Evolutionary conservation across 2,329 filamentous ascomycete genomes (phyloP).

Genomic region (Arthrocladium fulminans): DNA sequence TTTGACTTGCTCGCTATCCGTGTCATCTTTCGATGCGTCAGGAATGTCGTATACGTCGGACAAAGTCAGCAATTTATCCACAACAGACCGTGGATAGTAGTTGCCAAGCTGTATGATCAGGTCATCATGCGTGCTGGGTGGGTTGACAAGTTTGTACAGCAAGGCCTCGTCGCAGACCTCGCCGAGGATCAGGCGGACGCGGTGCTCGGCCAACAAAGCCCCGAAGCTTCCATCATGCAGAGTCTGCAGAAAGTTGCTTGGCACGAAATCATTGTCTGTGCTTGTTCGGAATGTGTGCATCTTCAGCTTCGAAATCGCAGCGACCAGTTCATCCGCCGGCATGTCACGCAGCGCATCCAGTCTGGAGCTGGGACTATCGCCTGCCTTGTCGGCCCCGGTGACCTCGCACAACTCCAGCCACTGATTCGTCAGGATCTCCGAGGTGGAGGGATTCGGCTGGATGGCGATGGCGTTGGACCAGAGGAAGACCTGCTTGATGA

Average conservation of each 20-base stretch:
- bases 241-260: slow-evolving; percentile 32
- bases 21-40: slow-evolving; percentile 19
- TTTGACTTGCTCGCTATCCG: slow-evolving; percentile 21
- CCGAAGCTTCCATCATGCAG: slow-evolving; percentile 32
- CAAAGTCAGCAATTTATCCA: slow-evolving; percentile 29
- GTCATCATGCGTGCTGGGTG: slow-evolving; percentile 29
- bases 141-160: slow-evolving; percentile 35
- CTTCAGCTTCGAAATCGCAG: slow-evolving; percentile 31
- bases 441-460: slow-evolving; percentile 32
- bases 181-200: slow-evolving; percentile 34
- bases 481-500: slow-evolving; percentile 35
- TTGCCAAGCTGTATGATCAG: slow-evolving; percentile 34
- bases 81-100: slow-evolving; percentile 36
- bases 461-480: slow-evolving; percentile 40
- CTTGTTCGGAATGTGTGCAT: slow-evolving; percentile 41
- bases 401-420: slow-evolving; percentile 37
- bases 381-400: slow-evolving; percentile 25
- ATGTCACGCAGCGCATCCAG: slow-evolving; percentile 29
- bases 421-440: slow-evolving; percentile 31
- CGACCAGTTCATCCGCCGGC: slow-evolving; percentile 27
- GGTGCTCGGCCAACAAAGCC: slow-evolving; percentile 29
- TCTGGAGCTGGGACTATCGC: slow-evolving; percentile 23
- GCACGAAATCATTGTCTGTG: slow-evolving; percentile 36
- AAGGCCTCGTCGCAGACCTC: slow-evolving; percentile 40
- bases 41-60: slow-evolving; percentile 26